Evolutionary conservation across 495 filamentous ascomycete species (phyloP), one percentile per base, ranked within the genome.

Genomic region (Apodospora peruviana): DNA sequence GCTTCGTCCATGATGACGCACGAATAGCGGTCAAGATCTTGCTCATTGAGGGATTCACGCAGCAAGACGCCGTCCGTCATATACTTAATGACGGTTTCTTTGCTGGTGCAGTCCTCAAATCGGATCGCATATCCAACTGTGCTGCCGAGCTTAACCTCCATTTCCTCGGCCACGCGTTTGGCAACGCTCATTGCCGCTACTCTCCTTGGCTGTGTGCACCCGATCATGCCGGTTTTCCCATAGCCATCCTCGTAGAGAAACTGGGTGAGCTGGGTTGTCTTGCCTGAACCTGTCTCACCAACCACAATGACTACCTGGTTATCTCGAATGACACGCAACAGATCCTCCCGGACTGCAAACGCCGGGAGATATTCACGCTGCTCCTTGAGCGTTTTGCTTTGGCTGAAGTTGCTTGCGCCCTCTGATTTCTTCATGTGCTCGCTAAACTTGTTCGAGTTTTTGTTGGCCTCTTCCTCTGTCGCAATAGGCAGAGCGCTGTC

Each of bases 1-100:
- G 94, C 94, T 71, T 99, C 94, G 66, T 99, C 94, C 93, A 99
- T 96, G 64, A 99, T 99, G 43, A 99, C 90, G 62, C 90, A 95
- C 11, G 91, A 95, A 66, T 99, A 99, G 59, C 87, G 87, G 65
- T 97, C 94, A 19, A 99, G 78, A 60, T 99, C 95, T 14, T 81
- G 77, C 58, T 96, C 90, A 42, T 87, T 86, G 8, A 99, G 78
- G 12, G 88, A 95, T 58, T 99, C 94, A 60, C 94, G 83, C 14
- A 99, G 78, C 20, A 99, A 74, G 5, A 99, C 90, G 67, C 94
- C 94, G 59, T 99, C 94, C 1, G 94, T 99, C 94, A 99, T 96
- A 61, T 99, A 99, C 68, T 99, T 99, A 66, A 99, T 97, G 50
- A 83, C 74, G 1, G 94, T 99, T 47, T 96, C 83, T 53, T 87